Evolutionary conservation across 352 stramenopile species (phyloP), one percentile per base, ranked within the genome.

Genomic region (Pythium rishiriense): DNA sequence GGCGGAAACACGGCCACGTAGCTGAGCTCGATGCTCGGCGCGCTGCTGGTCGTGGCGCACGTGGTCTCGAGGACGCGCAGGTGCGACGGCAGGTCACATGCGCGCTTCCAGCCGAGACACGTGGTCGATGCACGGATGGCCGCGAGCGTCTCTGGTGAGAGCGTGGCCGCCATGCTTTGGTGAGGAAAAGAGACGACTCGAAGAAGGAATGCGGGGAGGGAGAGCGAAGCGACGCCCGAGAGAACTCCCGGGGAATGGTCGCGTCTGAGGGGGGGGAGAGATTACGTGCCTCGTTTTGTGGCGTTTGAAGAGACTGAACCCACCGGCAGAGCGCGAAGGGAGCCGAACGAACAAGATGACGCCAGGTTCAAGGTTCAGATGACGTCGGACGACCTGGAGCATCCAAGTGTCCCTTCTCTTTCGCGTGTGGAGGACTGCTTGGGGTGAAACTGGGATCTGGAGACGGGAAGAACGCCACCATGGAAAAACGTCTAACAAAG

Each of bases 1-100:
- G 39, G 15, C 6, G 61, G 61, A 19, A 68, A 62, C 43, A 62
- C 50, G 29, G 60, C 39, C 31, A n/a, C 46, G 51, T 67, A 67
- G 41, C 10, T 47, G 31, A 56, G 47, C 4, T 37, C 12, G 24
- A 66, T 21, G 39, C 35, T 50, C 24, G 24, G 26, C 26, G 22
- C n/a, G 1, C 31, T 9, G 2, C 2, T 49, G 19, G 48, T 9
- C 15, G 35, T 63, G 8, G 19, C 17, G 46, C 17, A 51, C 2
- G 14, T 50, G 25, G 29, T 51, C 19, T 61, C 28, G 14, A 25
- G 28, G 6, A 60, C 28, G 17, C 59, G 59, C 24, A 65, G 58
- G 9, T 37, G 25, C 47, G 58, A 14, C 1, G 58, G 48, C 26
- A 65, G n/a, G 31, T 65, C 58, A 5, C n/a, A 21, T 3, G 58